These are phyloP conservation scores for Coccomyxa sp. DNA, from an alignment of 139 green algal genomes.

Conservation along the genomic window DNA sequence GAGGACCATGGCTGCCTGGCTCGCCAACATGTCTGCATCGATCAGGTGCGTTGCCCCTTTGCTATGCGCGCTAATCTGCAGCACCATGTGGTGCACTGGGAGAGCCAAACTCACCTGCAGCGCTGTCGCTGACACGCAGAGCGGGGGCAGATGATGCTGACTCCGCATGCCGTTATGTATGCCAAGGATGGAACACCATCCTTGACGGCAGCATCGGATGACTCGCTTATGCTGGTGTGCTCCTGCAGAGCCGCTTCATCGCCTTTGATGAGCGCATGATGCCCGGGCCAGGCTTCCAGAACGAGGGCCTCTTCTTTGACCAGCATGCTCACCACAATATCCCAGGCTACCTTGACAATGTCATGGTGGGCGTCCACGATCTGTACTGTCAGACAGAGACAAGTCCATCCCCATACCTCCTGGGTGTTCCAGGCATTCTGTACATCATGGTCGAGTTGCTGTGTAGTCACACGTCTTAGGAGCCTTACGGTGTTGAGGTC, in stretches of 20 bases:
- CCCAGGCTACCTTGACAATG: slow-evolving; percentile 13
- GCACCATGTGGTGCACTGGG: no score
- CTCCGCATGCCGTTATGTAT: neutral
- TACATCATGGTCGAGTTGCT: neutral
- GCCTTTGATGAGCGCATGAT: slow-evolving; percentile 2
- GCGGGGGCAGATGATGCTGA: neutral
- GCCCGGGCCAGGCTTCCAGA: slow-evolving; percentile 7
- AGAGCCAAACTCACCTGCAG: neutral
- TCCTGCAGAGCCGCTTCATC: slow-evolving; percentile 13
- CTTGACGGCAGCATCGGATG: no score
- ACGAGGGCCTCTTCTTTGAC: slow-evolving; percentile 10
- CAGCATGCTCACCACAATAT: slow-evolving; percentile 7
- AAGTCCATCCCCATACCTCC: no score
- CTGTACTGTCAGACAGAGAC: neutral
- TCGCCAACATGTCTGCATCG: slow-evolving; percentile 2
- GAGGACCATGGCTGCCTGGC: slow-evolving; percentile 7
- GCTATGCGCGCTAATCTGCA: no score
- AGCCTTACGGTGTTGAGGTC: neutral
- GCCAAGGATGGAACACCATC: neutral
- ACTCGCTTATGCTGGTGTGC: no score
- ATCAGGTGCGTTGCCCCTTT: neutral
- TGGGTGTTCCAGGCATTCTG: neutral
- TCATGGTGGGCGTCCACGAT: neutral
- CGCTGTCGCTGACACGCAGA: neutral
- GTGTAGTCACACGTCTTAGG: neutral